A percentile compares a stretch with the other conserved stretches of the same genome.
These are phyloP conservation scores for Lolium multiflorum DNA, from an alignment of 176 grass and related monocot species.

Conservation along the genomic window DNA sequence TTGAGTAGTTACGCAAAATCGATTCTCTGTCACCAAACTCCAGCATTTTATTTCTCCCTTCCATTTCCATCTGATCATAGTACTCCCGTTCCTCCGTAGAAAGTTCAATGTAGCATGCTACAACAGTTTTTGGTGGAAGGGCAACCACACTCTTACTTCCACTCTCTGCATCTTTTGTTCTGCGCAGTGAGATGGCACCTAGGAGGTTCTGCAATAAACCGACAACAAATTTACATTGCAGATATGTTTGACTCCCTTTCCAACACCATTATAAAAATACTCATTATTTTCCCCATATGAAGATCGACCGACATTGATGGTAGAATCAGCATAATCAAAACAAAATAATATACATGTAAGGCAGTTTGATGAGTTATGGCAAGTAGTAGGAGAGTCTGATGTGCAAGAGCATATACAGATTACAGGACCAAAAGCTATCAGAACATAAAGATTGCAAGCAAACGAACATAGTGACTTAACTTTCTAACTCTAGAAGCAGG, in stretches of 20 bases:
- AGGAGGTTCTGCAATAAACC: slow-evolving; percentile 77
- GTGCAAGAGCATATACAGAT: background rate
- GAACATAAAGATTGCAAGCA: background rate
- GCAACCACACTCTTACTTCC: slow-evolving; percentile 57
- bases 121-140: slow-evolving; percentile 74
- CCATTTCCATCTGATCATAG: slow-evolving; percentile 78
- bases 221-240: slow-evolving; percentile 25
- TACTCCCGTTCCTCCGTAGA: slow-evolving; percentile 82
- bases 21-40: slow-evolving; percentile 76
- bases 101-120: slow-evolving; percentile 70
- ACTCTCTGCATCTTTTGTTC: slow-evolving; percentile 68
- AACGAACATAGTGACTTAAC: background rate
- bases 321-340: background rate
- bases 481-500: background rate
- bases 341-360: background rate
- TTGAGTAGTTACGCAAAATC: slow-evolving; percentile 80
- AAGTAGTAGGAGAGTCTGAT: slow-evolving; percentile 18
- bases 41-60: slow-evolving; percentile 78
- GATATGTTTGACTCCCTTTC: slow-evolving; percentile 5
- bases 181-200: slow-evolving; percentile 82
- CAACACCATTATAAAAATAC: slow-evolving; percentile 4
- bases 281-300: background rate
- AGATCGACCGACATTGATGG: background rate
- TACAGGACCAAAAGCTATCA: background rate
- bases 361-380: background rate